These are phyloP conservation scores for Paxillus ammoniavirescens DNA, from an alignment of 768 basidiomycete genomes.

Conservation along the genomic window DNA sequence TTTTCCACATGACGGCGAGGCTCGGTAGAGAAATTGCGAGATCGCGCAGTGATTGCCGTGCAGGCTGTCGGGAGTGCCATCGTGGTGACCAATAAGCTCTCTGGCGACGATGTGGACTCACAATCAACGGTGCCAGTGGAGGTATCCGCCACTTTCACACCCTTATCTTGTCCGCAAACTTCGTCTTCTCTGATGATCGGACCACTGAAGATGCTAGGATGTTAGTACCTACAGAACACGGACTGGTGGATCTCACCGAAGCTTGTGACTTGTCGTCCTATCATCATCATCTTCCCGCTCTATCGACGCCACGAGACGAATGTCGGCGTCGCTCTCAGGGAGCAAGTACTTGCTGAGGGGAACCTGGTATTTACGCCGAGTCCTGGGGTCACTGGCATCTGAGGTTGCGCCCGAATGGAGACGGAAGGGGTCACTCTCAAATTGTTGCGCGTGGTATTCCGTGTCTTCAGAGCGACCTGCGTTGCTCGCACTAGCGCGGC, in stretches of 20 bases:
- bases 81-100: no score
- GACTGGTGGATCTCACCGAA: not conserved
- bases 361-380: slow-evolving; percentile 12
- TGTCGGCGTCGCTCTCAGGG: not conserved
- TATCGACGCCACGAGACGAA: not conserved
- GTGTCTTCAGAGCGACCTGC: not conserved
- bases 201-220: not conserved
- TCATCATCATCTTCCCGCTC: not conserved
- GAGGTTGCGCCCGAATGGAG: slow-evolving; percentile 1
- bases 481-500: not conserved
- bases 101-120: no score
- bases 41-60: no score
- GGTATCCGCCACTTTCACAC: no score
- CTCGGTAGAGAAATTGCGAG: no score
- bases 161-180: no score
- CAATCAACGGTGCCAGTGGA: no score
- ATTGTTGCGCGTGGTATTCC: not conserved
- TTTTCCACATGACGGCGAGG: no score
- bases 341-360: slow-evolving; percentile 16
- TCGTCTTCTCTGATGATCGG: no score
- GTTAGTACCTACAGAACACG: not conserved
- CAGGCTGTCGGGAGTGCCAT: no score
- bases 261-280: not conserved
- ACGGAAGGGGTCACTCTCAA: not conserved
- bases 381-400: not conserved